phyloP scores from a whole-genome alignment of 345 rosid genomes.

The Odontarrhena argentea region DNA sequence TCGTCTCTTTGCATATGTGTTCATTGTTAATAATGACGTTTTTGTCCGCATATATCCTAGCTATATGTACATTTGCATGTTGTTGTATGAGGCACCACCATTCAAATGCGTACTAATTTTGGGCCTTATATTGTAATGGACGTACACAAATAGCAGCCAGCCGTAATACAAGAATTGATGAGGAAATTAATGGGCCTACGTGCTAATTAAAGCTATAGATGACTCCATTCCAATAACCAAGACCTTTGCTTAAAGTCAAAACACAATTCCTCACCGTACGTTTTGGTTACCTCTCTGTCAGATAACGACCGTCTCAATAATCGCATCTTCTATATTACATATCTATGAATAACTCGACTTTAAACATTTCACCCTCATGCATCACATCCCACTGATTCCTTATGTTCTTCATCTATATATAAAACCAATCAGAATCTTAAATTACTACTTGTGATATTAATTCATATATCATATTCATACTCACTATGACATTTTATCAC shows the following conservation, averaged over 20 bases:
- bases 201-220: background rate
- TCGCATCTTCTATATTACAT: background rate
- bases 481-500: no score
- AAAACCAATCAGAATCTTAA: background rate
- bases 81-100: conserved; percentile 7
- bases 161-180: background rate
- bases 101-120: background rate
- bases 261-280: conserved; percentile 14
- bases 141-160: background rate
- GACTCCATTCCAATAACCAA: background rate
- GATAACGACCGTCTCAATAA: background rate
- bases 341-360: background rate
- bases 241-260: conserved; percentile 7
- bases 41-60: background rate
- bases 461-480: no score
- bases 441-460: no score
- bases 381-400: conserved; percentile 12
- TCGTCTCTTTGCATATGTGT: conserved; percentile 4
- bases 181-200: conserved; percentile 3
- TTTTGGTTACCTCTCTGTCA: background rate
- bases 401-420: background rate
- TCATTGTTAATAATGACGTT: background rate
- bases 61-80: background rate
- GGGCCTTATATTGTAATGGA: background rate
- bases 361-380: conserved; percentile 9